These are phyloP conservation scores for Trichophyton mentagrophytes DNA, from an alignment of 2,329 filamentous ascomycete species.

Conservation along the genomic window DNA sequence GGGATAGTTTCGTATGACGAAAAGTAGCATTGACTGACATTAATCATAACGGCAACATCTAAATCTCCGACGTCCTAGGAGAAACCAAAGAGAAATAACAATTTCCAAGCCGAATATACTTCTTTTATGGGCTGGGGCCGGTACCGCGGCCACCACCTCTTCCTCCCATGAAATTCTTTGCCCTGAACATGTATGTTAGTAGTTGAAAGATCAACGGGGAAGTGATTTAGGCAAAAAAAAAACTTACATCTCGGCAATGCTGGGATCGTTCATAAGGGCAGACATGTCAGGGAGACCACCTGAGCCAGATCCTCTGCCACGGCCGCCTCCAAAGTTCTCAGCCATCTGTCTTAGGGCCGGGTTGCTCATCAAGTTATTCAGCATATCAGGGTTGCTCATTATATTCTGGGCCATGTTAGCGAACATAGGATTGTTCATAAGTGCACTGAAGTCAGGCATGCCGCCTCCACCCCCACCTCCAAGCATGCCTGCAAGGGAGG, in stretches of 20 bases:
- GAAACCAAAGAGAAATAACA: neutral
- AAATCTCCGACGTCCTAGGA: neutral
- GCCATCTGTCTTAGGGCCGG: slow-evolving; percentile 80
- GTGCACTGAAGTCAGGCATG: slow-evolving; percentile 73
- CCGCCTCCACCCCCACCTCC: slow-evolving; percentile 54
- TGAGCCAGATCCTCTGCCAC: slow-evolving; percentile 24
- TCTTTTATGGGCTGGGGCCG: slow-evolving; percentile 15
- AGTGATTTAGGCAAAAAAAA: slow-evolving; percentile 17
- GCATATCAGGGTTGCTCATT: slow-evolving; percentile 91
- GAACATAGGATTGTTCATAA: slow-evolving; percentile 99
- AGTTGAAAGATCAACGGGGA: slow-evolving; percentile 9
- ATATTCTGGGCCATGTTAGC: slow-evolving; percentile 91
- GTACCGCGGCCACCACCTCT: slow-evolving; percentile 36
- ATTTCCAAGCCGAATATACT: neutral
- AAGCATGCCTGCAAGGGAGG: slow-evolving; percentile 58
- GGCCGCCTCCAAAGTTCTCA: slow-evolving; percentile 53
- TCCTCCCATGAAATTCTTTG: slow-evolving; percentile 53
- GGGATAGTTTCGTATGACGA: neutral
- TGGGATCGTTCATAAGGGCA: slow-evolving; percentile 81
- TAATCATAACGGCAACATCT: neutral
- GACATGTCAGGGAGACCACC: slow-evolving; percentile 79
- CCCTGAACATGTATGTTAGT: slow-evolving; percentile 33
- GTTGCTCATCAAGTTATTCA: slow-evolving; percentile 89
- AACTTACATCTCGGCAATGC: slow-evolving; percentile 82
- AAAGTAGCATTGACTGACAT: neutral